Evolutionary conservation across 345 rosid species (phyloP).

Genomic region (Camelina hispida): DNA sequence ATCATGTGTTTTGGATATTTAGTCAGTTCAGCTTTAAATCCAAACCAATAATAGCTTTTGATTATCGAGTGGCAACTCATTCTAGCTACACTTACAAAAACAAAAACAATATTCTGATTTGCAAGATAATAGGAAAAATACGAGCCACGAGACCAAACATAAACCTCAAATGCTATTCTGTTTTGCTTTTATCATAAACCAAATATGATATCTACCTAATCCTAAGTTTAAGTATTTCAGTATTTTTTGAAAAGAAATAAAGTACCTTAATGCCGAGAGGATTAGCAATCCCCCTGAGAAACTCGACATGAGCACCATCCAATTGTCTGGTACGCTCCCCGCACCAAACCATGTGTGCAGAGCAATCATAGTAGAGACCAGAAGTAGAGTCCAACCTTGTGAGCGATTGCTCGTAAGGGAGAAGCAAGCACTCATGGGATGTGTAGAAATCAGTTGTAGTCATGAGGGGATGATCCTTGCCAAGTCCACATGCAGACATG

Average conservation of each 20-base stretch:
- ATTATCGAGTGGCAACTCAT: background rate
- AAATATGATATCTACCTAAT: constrained; percentile 14
- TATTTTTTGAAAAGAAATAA: background rate
- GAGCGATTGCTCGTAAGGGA: constrained; percentile 68
- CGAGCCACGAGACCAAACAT: background rate
- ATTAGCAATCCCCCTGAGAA: constrained; percentile 65
- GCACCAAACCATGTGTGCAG: constrained; percentile 72
- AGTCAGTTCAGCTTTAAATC: constrained; percentile 1
- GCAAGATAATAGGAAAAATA: background rate
- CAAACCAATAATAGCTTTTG: background rate
- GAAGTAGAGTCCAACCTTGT: constrained; percentile 68
- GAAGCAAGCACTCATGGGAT: constrained; percentile 66
- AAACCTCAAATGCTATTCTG: constrained; percentile 12
- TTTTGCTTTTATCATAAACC: constrained; percentile 7
- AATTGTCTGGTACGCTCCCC: constrained; percentile 68
- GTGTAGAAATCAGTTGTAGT: constrained; percentile 72
- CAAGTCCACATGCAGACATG: constrained; percentile 69
- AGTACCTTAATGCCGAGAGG: constrained; percentile 64
- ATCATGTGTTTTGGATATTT: constrained; percentile 31
- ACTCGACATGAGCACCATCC: constrained; percentile 71
- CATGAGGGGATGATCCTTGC: constrained; percentile 63
- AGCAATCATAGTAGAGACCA: constrained; percentile 62
- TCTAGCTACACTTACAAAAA: too few relatives aligned
- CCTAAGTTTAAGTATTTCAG: background rate
- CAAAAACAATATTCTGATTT: too few relatives aligned